These are phyloP conservation scores for Pezicula carpinea DNA, from an alignment of 2,329 filamentous ascomycete genomes.

Conservation along the genomic window DNA sequence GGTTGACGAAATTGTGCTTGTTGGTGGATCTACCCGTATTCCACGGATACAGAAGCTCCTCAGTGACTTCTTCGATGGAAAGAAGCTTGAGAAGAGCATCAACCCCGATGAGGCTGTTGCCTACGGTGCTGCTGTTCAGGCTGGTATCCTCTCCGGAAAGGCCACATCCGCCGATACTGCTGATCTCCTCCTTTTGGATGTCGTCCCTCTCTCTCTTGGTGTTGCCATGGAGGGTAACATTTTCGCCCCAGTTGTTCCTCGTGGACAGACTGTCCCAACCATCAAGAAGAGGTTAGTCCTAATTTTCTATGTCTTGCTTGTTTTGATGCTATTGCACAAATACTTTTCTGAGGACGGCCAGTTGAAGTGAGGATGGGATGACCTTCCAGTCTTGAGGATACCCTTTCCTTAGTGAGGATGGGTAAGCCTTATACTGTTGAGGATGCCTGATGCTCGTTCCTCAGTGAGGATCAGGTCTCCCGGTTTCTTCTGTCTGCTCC, in stretches of 20 bases:
- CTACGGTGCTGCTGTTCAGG: constrained; percentile 97
- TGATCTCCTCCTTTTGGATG: constrained; percentile 93
- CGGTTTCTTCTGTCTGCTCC: constrained; percentile 1
- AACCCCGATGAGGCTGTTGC: constrained; percentile 99
- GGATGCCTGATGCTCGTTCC: no score
- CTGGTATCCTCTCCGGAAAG: constrained; percentile 97
- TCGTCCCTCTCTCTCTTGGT: constrained; percentile 93
- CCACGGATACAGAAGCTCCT: constrained; percentile 98
- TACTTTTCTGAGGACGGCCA: no score
- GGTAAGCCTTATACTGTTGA: no score
- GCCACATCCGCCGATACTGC: constrained; percentile 91
- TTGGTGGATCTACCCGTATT: constrained; percentile 98
- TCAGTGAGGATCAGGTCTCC: no score
- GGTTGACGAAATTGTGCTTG: constrained; percentile 97
- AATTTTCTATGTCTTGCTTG: no score
- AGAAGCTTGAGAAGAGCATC: constrained; percentile 99
- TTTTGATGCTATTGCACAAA: no score
- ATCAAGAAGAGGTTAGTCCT: constrained; percentile 63
- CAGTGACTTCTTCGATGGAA: constrained; percentile 97
- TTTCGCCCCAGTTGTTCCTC: constrained; percentile 87
- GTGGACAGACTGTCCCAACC: constrained; percentile 70
- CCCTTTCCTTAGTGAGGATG: no score
- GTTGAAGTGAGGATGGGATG: no score
- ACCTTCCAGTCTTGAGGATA: no score
- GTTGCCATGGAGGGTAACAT: constrained; percentile 99